Evolutionary conservation across 495 filamentous ascomycete species (phyloP).

Genomic region (Lentithecium fluviatile): DNA sequence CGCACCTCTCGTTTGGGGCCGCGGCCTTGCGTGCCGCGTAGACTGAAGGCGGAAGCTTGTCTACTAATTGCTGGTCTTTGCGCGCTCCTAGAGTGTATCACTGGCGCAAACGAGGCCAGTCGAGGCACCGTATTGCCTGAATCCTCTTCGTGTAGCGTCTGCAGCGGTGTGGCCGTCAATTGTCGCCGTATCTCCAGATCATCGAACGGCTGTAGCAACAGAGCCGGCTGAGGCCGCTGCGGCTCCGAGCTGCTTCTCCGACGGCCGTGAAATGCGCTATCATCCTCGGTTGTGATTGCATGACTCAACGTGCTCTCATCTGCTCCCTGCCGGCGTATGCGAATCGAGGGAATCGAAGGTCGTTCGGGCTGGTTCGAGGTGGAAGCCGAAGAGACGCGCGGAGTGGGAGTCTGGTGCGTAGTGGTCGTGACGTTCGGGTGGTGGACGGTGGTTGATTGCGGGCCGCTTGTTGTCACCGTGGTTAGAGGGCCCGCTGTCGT

Average conservation of each 20-base stretch:
- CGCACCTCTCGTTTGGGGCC: conserved; percentile 2
- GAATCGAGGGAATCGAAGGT: conserved; percentile 25
- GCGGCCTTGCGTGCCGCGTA: neutral
- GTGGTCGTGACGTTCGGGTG: conserved; percentile 18
- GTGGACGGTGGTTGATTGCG: neutral
- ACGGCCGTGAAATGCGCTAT: neutral
- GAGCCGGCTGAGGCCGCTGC: conserved; percentile 8
- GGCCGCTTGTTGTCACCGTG: conserved; percentile 5
- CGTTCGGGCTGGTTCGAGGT: conserved; percentile 16
- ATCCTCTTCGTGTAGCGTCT: conserved; percentile 26
- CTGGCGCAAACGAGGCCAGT: neutral
- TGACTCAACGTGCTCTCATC: neutral
- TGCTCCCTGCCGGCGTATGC: conserved; percentile 7
- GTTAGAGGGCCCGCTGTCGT: neutral
- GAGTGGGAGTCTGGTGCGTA: neutral
- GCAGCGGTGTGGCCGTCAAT: conserved; percentile 27
- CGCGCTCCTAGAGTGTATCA: neutral
- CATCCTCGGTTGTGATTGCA: neutral
- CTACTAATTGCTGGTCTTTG: conserved; percentile 19
- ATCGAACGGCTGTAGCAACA: conserved; percentile 1
- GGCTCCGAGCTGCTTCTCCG: conserved; percentile 26
- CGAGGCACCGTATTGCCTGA: neutral
- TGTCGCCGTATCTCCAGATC: conserved; percentile 27
- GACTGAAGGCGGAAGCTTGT: conserved; percentile 12
- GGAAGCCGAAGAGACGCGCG: neutral